Evolutionary conservation across 768 basidiomycete species (phyloP).

Genomic region (Nidularia pulvinata): DNA sequence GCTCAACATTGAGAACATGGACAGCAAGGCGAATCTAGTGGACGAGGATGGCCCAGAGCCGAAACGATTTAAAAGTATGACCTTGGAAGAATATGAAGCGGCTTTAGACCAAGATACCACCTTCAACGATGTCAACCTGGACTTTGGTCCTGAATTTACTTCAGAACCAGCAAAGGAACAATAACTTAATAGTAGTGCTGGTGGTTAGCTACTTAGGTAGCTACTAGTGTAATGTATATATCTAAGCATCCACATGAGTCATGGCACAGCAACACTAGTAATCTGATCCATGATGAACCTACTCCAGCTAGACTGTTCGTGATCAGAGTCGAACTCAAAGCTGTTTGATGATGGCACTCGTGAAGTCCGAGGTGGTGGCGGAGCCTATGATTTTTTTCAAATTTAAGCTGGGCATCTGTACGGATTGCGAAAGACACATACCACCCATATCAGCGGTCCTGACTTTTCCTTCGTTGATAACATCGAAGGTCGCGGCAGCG

Average conservation of each 20-base stretch:
- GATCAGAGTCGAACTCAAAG: slow-evolving; percentile 30
- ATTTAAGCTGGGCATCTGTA: slow-evolving; percentile 4
- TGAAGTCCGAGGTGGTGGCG: slow-evolving; percentile 94
- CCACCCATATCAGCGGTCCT: slow-evolving; percentile 96
- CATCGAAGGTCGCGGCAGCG: slow-evolving; percentile 89
- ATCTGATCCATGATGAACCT: neutral
- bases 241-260: slow-evolving; percentile 2
- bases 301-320: neutral
- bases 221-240: slow-evolving; percentile 1
- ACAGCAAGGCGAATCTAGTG: neutral
- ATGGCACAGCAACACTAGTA: slow-evolving; percentile 6
- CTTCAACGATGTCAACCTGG: slow-evolving; percentile 45
- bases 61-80: slow-evolving; percentile 35
- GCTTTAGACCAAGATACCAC: slow-evolving; percentile 42
- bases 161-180: slow-evolving; percentile 4
- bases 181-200: slow-evolving; percentile 7
- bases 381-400: slow-evolving; percentile 48
- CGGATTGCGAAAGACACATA: slow-evolving; percentile 32
- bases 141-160: slow-evolving; percentile 12
- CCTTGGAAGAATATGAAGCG: slow-evolving; percentile 55
- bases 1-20: neutral
- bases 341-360: slow-evolving; percentile 86
- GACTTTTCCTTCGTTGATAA: slow-evolving; percentile 86
- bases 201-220: neutral
- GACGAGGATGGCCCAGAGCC: neutral